Evolutionary conservation across 208 protist genomes (phyloP).

Genomic region (Strigomonas culicis): DNA sequence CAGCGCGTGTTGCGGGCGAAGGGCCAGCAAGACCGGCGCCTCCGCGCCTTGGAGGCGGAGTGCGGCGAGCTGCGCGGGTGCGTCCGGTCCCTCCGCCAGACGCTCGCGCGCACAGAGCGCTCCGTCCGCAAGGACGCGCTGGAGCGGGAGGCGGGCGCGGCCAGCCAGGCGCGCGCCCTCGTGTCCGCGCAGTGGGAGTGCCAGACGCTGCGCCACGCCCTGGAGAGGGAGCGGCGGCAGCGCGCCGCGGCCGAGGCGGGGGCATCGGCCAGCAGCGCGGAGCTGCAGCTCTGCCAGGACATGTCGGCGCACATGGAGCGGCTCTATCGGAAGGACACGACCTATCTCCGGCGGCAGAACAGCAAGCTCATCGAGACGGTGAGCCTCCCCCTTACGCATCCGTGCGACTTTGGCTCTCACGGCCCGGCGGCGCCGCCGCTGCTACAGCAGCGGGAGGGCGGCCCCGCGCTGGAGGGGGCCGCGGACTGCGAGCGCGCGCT

Average conservation of each 20-base stretch:
- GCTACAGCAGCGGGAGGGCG: background rate
- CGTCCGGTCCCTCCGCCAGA: constrained; percentile 7
- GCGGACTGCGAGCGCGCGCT: no score
- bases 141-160: background rate
- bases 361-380: constrained; percentile 18
- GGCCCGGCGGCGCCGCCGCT: no score
- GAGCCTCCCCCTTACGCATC: no score
- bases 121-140: background rate
- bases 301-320: constrained; percentile 2
- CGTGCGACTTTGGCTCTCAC: no score
- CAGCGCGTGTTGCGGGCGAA: background rate
- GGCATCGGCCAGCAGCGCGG: constrained; percentile 9
- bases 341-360: constrained; percentile 23
- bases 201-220: background rate
- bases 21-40: constrained; percentile 1
- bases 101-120: constrained; percentile 1
- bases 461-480: background rate
- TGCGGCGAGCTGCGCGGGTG: constrained; percentile 5
- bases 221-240: background rate
- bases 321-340: constrained; percentile 1
- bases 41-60: constrained; percentile 11
- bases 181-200: background rate
- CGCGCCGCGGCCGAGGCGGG: constrained; percentile 16
- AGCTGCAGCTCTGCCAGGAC: constrained; percentile 9
- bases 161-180: background rate